These are phyloP conservation scores for Aspergillus sp. DNA, from an alignment of 2,329 filamentous ascomycete species.

Conservation along the genomic window DNA sequence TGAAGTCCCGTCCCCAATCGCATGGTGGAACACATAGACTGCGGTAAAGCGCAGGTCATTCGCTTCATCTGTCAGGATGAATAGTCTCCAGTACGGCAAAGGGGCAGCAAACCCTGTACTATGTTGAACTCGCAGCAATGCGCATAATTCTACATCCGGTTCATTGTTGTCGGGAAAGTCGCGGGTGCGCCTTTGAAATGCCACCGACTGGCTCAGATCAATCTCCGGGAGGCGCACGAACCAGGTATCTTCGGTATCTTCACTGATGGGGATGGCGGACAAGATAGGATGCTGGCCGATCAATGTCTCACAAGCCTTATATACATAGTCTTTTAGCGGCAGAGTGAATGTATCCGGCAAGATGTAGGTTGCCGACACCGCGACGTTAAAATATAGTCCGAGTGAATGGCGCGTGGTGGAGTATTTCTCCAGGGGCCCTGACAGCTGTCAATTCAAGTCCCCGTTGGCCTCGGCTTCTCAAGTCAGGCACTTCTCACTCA, in stretches of 20 bases:
- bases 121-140: constrained; percentile 45
- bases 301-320: constrained; percentile 38
- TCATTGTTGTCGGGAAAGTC: constrained; percentile 21
- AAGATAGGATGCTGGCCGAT: constrained; percentile 47
- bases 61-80: constrained; percentile 37
- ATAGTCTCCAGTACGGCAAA: constrained; percentile 49
- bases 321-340: constrained; percentile 37
- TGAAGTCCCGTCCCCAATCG: constrained; percentile 50
- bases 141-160: constrained; percentile 45
- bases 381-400: constrained; percentile 49
- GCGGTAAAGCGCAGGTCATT: constrained; percentile 42
- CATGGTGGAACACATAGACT: constrained; percentile 52
- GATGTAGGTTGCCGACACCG: constrained; percentile 42
- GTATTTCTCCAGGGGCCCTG: constrained; percentile 49
- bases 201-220: constrained; percentile 42
- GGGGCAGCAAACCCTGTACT: constrained; percentile 40
- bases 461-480: neutral
- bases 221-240: constrained; percentile 49
- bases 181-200: constrained; percentile 34
- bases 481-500: constrained; percentile 19
- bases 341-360: constrained; percentile 28
- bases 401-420: constrained; percentile 48
- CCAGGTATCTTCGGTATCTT: constrained; percentile 44
- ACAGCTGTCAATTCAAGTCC: constrained; percentile 5
- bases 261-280: constrained; percentile 45